phyloP scores from a whole-genome alignment of 2,329 filamentous ascomycete genomes.

The Zymoseptoria ardabiliae region DNA sequence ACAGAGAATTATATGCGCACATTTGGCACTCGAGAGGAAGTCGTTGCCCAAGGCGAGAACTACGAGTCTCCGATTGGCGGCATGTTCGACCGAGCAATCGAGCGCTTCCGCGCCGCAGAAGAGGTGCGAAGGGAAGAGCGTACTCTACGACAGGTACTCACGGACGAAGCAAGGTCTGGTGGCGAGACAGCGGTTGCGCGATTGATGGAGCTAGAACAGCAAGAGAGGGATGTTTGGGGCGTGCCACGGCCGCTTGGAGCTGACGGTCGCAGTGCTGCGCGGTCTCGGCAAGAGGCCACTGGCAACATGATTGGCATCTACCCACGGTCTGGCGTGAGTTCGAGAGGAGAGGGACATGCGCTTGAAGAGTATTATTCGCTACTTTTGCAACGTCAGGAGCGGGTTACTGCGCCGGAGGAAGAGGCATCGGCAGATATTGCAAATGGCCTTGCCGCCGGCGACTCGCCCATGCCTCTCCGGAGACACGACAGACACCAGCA shows the following conservation, averaged over 20 bases:
- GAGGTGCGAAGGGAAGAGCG: slow-evolving; percentile 29
- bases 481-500: neutral
- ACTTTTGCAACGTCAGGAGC: slow-evolving; percentile 7
- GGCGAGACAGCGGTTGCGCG: slow-evolving; percentile 14
- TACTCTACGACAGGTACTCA: slow-evolving; percentile 27
- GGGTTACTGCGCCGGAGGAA: neutral
- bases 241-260: slow-evolving; percentile 16
- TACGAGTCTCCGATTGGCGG: slow-evolving; percentile 43
- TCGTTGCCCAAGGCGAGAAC: slow-evolving; percentile 38
- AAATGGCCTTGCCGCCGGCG: neutral
- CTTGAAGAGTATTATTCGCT: slow-evolving; percentile 27
- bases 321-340: neutral
- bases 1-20: slow-evolving; percentile 35
- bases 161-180: slow-evolving; percentile 22
- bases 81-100: slow-evolving; percentile 41
- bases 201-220: slow-evolving; percentile 19
- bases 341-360: slow-evolving; percentile 5
- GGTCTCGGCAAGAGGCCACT: neutral
- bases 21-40: slow-evolving; percentile 42
- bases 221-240: slow-evolving; percentile 25
- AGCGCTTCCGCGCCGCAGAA: slow-evolving; percentile 39
- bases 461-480: neutral
- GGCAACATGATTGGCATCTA: neutral
- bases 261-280: neutral
- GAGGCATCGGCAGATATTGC: neutral